These are phyloP conservation scores for Pleurotus sapidus DNA, from an alignment of 768 basidiomycete genomes.

Conservation along the genomic window DNA sequence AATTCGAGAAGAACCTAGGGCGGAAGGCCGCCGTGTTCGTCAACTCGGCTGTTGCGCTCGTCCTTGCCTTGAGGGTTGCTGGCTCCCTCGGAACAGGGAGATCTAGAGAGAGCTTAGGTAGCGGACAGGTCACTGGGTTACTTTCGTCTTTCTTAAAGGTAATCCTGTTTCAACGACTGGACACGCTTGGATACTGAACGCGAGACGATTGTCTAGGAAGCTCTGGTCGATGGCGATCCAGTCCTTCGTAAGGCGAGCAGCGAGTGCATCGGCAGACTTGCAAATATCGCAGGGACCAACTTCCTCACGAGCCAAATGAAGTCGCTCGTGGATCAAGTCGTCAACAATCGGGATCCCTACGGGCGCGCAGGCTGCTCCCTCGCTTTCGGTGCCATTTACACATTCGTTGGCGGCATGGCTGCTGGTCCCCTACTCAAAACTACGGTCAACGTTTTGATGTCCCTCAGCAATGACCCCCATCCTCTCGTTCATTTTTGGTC, in stretches of 20 bases:
- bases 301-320: conserved; percentile 89
- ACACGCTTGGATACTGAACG: background rate
- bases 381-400: conserved; percentile 90
- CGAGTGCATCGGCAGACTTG: conserved; percentile 85
- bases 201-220: conserved; percentile 47
- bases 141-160: conserved; percentile 81
- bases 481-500: conserved; percentile 96
- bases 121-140: conserved; percentile 53
- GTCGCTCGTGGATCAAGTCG: conserved; percentile 88
- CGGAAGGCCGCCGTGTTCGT: conserved; percentile 80
- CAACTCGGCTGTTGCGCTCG: conserved; percentile 75
- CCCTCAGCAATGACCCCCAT: conserved; percentile 93
- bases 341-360: conserved; percentile 90
- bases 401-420: conserved; percentile 89
- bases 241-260: conserved; percentile 77
- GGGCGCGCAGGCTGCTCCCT: conserved; percentile 94
- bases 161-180: conserved; percentile 7
- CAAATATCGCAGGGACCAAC: conserved; percentile 75
- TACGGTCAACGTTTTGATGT: conserved; percentile 92
- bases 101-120: conserved; percentile 65
- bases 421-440: conserved; percentile 94
- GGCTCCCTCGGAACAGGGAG: background rate
- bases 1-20: conserved; percentile 38
- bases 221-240: conserved; percentile 76
- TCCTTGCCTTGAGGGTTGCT: conserved; percentile 48